Base-by-base conservation (phyloP, 2,329 filamentous ascomycete genomes). In the Sporothrix euskadiensis region DNA sequence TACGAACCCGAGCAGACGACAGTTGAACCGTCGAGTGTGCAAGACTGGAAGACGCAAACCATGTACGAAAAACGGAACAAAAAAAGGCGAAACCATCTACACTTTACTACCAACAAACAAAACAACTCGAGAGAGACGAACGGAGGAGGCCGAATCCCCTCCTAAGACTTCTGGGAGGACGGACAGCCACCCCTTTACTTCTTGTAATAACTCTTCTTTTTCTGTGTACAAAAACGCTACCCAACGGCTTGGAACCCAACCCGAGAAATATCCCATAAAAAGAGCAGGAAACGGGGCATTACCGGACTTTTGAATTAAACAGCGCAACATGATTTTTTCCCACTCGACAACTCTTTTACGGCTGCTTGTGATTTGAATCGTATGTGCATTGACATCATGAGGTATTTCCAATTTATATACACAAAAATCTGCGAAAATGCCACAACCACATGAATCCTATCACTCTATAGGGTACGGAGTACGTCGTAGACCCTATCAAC, bases 231-330 rank as follows among this genome's bases (percentile, higher is more conserved):
- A 61, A 30, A 16, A 30, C 52, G 30, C 9, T 26, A 26, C 61
- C 30, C 14, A 69, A 49, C 10, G 26, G 2, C 26, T 14, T 32
- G 32, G 47, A 44, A 35, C 30, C 12, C 10, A 22, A 26, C 41
- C n/a, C 30, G n/a, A 47, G 22, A 41, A 70, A n/a, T 52, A 70
- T 57, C 56, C 22, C 7, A 56, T 12, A 69, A 56, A 44, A 52
- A 56, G 68, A 70, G 44, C 47, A 22, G 66, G 47, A 56, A 69
- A 39, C 26, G 35, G 35, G 35, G 66, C 30, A 7, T 26, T 69
- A 54, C 19, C 66, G 66, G 66, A 69, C 30, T 54, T 69, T 69
- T 69, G 30, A 32, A 69, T 69, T 26, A 35, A 69, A 69, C 47
- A 69, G 66, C 66, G 66, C 47, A 69, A 69, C 30, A 26, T 19